Percentiles rank a stretch among this genome's conserved stretches.
These are phyloP conservation scores for Iris macrosiphon DNA, from an alignment of 106 monocot genomes.

Conservation along the genomic window DNA sequence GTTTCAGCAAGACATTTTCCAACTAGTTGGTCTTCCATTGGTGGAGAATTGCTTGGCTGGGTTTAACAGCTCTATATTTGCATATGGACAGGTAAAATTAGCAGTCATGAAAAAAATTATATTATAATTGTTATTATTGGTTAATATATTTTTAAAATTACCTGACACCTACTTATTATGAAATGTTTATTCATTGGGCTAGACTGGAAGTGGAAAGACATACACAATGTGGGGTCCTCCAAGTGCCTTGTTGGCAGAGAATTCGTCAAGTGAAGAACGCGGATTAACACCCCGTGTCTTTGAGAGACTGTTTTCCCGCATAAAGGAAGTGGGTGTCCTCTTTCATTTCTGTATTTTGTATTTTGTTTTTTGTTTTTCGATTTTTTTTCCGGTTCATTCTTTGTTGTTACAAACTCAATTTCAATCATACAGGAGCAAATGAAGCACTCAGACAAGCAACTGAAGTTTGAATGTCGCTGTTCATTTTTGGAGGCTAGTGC, in stretches of 20 bases:
- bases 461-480: conserved; percentile 78
- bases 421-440: conserved; percentile 57
- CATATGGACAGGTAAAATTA: conserved; percentile 86
- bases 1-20: conserved; percentile 74
- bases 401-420: neutral
- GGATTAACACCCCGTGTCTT: conserved; percentile 97
- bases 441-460: conserved; percentile 70
- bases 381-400: neutral
- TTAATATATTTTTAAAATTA: too few species aligned
- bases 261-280: conserved; percentile 40
- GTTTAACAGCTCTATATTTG: conserved; percentile 98
- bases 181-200: neutral
- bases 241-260: conserved; percentile 46
- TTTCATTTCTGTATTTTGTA: conserved; percentile 1
- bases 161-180: too few species aligned
- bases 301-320: conserved; percentile 78
- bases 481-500: conserved; percentile 82
- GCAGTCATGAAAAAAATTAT: neutral
- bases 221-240: conserved; percentile 99
- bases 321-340: conserved; percentile 48
- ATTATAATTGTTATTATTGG: too few species aligned
- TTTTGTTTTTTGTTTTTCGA: neutral
- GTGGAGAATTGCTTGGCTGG: conserved; percentile 98
- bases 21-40: conserved; percentile 81
- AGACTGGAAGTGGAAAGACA: conserved; percentile 99